Evolutionary conservation across 2,329 filamentous ascomycete genomes (phyloP).

Genomic region (Tolypocladium endophyticum): DNA sequence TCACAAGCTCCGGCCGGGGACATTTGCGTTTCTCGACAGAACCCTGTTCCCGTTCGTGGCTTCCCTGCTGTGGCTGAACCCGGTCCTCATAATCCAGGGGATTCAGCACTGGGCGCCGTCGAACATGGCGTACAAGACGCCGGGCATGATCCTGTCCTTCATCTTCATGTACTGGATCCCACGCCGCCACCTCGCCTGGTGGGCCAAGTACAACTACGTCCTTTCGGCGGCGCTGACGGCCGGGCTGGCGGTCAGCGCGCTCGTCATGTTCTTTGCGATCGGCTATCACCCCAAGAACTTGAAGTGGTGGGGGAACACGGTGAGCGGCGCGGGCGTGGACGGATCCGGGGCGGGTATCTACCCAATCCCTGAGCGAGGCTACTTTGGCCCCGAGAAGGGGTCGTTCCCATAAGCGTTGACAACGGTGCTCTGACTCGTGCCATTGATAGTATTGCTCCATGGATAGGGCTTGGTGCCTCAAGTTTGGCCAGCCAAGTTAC

Average conservation of each 20-base stretch:
- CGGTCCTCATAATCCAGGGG: constrained; percentile 28
- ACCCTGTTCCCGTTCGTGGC: constrained; percentile 26
- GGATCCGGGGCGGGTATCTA: constrained; percentile 10
- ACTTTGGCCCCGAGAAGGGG: constrained; percentile 16
- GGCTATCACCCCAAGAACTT: constrained; percentile 17
- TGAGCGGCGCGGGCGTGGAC: constrained; percentile 9
- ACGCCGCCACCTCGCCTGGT: constrained; percentile 27
- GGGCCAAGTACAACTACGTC: constrained; percentile 36
- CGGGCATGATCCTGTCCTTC: constrained; percentile 27
- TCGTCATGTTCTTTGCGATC: constrained; percentile 33
- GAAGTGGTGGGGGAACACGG: constrained; percentile 33
- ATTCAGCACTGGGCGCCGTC: constrained; percentile 31
- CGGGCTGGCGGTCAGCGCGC: constrained; percentile 28
- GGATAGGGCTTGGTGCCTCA: neutral
- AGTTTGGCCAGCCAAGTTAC: neutral
- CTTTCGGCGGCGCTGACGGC: constrained; percentile 30
- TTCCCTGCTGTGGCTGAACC: constrained; percentile 29
- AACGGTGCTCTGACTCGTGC: neutral
- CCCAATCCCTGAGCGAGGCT: constrained; percentile 12
- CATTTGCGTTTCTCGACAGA: constrained; percentile 22
- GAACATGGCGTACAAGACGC: constrained; percentile 31
- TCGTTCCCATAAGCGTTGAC: neutral
- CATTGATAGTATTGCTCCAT: neutral
- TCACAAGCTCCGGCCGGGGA: constrained; percentile 14
- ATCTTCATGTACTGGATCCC: constrained; percentile 29